Base-by-base conservation (phyloP, 1,284 basidiomycete genomes). In the Lentinula novae-zelandiae region DNA sequence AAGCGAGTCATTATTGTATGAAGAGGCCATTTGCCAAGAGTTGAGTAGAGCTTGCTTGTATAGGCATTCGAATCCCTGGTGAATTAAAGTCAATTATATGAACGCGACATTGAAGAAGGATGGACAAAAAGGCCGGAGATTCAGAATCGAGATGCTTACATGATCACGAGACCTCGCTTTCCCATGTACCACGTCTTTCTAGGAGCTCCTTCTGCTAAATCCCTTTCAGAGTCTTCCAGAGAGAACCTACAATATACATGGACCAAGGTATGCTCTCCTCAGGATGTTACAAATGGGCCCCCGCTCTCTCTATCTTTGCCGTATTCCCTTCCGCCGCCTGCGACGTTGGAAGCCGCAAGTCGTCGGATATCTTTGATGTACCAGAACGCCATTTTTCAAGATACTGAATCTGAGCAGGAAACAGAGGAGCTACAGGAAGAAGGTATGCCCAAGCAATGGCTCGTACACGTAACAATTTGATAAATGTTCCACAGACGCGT, bases 321-420 rank as follows among this genome's bases (percentile, higher is more conserved):
- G 15, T 10, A 51, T 22, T 27, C 53, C 3, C 55, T 52, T 15
- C 83, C 79, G 8, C 49, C 49, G 10, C 76, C 76, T 8, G 81
- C 79, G 20, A 85, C 83, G 0, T 67, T 89, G 39, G 83, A 86
- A 64, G 84, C 79, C 10, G 86, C 85, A 5, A 85, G 80, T 68
- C 75, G 76, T 13, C 77, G 85, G 34, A 84, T 91, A 42, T 90
- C 89, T 1, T 61, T 80, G 49, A 71, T 89, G 22, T 90, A 90
- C 67, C 74, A 83, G 65, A 87, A 89, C 61, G 78, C 84, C 31
- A 85, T 89, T 15, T 89, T 90, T 64, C 68, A 67, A 17, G 71
- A 68, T 3, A 73, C 76, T 1, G 74, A 76, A 33, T 73, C 71
- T 22, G 61, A 64, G 17, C 64, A 67, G 17, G 67, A 13, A 62